Base-by-base conservation (phyloP, 2,329 filamentous ascomycete genomes). In the Dendrostoma leiphaemia region DNA sequence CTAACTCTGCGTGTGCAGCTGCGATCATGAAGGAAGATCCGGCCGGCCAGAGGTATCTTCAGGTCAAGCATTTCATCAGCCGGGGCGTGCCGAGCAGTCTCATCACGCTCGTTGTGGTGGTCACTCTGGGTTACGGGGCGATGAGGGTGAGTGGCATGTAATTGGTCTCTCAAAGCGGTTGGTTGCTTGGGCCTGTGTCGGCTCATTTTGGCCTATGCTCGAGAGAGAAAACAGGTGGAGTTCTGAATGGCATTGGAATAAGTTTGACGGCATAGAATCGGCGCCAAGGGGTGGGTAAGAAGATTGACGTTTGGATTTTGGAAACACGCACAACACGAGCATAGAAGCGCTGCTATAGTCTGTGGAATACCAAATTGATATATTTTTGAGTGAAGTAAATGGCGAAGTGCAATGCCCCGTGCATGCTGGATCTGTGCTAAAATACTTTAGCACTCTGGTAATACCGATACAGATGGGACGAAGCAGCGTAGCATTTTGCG, bases 1-100 rank as follows among this genome's bases (percentile, higher is more conserved):
- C 60, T 50, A 46, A 40, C 28, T 45, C 23, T 19, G 48, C 10
- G 37, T 23, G 24, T 41, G 10, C 50, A 95, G 91, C 94, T 66
- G 94, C 94, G 4, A 97, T 99, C 65, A 97, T 99, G 94, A 97
- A 97, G 80, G 94, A 99, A 73, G 93, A 99, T 64, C 83, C 90
- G 0, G 95, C 92, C 0, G 94, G 94, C 8, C 90, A 96, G 68
- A 81, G 94, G 53, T 99, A 99, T 67, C 80, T 99, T 51, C 80
- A 88, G 57, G 95, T 99, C 49, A 89, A 89, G 67, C 94, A 99
- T 69, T 99, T 99, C 71, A 87, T 99, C 65, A 95, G 89, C 48
- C 80, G 92, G n/a, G 94, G 94, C 65, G 84, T 99, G 34, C 93
- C 94, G 1, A 86, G 89, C 66, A 95, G 89, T 70, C 68, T 97